Conservation (phyloP, 2,329 filamentous ascomycete genomes). For the Colletotrichum sp. region DNA sequence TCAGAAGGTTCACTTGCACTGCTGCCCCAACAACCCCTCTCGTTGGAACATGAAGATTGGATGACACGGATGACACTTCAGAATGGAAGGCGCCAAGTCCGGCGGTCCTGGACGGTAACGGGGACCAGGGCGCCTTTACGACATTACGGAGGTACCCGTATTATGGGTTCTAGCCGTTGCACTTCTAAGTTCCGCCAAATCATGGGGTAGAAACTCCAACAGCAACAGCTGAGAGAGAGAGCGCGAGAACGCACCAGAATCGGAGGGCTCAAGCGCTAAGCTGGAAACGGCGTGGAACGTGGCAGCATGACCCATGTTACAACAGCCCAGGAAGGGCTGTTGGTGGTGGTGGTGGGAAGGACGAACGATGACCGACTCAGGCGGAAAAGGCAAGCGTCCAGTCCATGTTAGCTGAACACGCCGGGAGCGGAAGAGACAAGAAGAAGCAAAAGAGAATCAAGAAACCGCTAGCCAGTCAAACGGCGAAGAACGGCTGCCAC, state of each 20-base stretch:
- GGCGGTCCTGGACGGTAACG: not conserved
- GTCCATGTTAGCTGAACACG: not conserved
- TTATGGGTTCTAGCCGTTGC: not conserved
- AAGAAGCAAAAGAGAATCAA: not conserved
- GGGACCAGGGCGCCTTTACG: not conserved
- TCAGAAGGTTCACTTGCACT: not conserved
- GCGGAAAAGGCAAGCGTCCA: not conserved
- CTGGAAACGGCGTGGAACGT: not conserved
- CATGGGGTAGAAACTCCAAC: not conserved
- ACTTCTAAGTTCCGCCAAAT: not conserved
- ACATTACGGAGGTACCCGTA: not conserved
- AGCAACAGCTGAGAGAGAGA: not conserved
- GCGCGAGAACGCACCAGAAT: not conserved
- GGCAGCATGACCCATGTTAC: not conserved
- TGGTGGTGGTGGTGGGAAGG: not conserved
- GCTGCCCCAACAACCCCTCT: not conserved
- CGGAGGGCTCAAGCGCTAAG: not conserved
- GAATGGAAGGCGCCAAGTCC: not conserved
- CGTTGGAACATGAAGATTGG: not conserved
- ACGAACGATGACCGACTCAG: not conserved
- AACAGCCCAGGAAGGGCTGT: not conserved
- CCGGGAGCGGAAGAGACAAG: not conserved
- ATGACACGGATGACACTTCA: constrained; percentile 2
- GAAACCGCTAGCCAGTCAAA: constrained; percentile 14
- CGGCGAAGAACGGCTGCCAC: not conserved